phyloP scores from a whole-genome alignment of 1,284 basidiomycete genomes.

The Trichosporon coremiiforme region DNA sequence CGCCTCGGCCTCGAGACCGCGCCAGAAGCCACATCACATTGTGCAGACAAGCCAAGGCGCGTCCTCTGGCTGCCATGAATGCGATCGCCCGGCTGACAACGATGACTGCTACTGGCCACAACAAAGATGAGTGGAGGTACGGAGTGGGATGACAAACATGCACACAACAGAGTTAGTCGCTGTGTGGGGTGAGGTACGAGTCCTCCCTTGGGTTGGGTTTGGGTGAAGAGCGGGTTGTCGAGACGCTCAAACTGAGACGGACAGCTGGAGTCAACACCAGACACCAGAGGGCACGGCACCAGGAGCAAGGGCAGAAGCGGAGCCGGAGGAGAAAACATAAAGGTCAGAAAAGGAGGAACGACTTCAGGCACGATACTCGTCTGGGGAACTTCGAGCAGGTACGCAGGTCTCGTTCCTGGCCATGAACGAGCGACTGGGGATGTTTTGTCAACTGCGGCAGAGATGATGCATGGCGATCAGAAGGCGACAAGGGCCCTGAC shows the following conservation, averaged over 20 bases:
- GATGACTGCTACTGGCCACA: too few relatives aligned
- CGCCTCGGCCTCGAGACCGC: background rate
- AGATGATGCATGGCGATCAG: background rate
- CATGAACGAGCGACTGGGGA: background rate
- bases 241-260: background rate
- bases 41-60: background rate
- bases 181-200: background rate
- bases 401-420: conserved; percentile 8
- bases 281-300: too few relatives aligned
- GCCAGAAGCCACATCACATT: background rate
- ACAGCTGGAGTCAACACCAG: background rate
- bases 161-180: background rate
- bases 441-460: background rate
- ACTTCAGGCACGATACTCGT: background rate
- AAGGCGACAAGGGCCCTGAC: too few relatives aligned
- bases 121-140: too few relatives aligned
- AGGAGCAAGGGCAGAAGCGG: too few relatives aligned
- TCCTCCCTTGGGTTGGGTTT: too few relatives aligned
- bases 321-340: too few relatives aligned
- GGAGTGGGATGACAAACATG: background rate
- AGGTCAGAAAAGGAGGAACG: background rate
- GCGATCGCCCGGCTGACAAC: background rate
- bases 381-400: background rate
- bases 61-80: background rate
- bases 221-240: background rate